phyloP scores from a whole-genome alignment of 441 rosid species.

The Sinapis alba region DNA sequence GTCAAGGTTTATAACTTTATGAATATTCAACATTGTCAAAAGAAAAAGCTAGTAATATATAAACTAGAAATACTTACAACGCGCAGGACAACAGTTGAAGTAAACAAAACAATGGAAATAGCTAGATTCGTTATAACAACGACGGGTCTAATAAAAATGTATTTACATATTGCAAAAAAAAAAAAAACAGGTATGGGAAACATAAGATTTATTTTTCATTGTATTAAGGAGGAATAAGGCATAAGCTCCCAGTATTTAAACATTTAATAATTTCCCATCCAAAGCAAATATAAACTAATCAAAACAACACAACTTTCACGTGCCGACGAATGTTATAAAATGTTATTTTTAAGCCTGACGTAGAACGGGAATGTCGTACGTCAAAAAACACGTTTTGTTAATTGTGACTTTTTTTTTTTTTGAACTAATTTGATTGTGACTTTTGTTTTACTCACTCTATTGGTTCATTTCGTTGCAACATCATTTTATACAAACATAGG shows the following conservation, averaged over 20 bases:
- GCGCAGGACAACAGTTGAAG: constrained; percentile 19
- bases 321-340: not conserved
- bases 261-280: not conserved
- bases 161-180: not conserved
- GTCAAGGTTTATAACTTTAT: not conserved
- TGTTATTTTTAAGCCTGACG: not conserved
- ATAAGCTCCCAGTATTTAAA: not conserved
- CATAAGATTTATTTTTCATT: not conserved
- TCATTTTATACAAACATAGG: not conserved
- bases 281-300: not conserved
- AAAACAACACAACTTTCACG: constrained; percentile 30
- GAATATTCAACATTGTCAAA: constrained; percentile 11
- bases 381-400: constrained; percentile 34
- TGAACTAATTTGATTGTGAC: not conserved
- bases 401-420: constrained; percentile 24
- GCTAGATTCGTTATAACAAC: constrained; percentile 20
- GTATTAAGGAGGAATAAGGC: not conserved
- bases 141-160: constrained; percentile 12
- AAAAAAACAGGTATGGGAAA: not conserved
- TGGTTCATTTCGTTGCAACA: constrained; percentile 18
- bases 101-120: constrained; percentile 7
- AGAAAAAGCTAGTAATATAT: not conserved
- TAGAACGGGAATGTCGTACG: constrained; percentile 3
- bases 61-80: not conserved
- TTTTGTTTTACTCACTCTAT: constrained; percentile 22